phyloP scores from a whole-genome alignment of 495 filamentous ascomycete genomes.

The Mycothermus thermophilus region DNA sequence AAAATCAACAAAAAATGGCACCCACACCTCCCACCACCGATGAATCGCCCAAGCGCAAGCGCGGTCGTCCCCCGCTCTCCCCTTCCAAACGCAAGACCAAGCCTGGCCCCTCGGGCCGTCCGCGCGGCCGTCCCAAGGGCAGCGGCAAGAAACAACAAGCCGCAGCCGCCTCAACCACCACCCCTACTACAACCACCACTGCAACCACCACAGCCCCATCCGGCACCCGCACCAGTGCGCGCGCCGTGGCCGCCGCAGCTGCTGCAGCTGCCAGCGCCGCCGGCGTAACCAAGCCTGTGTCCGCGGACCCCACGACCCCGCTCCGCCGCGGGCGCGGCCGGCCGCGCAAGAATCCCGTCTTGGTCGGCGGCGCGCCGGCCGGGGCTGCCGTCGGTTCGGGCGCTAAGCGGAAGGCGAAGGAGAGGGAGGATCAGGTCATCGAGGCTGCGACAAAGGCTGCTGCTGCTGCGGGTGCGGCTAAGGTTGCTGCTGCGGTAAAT shows the following conservation, averaged over 20 bases:
- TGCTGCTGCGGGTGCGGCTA: constrained; percentile 1
- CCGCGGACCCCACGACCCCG: not conserved
- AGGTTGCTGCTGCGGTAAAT: constrained; percentile 1
- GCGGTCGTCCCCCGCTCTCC: constrained; percentile 25
- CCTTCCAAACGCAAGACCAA: constrained; percentile 18
- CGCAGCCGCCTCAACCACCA: not conserved
- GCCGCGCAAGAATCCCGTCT: constrained; percentile 3
- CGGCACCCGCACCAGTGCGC: too few relatives aligned
- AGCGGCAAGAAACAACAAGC: constrained; percentile 23
- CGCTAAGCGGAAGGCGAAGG: too few relatives aligned
- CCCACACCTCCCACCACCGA: not conserved
- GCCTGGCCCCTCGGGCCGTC: constrained; percentile 26
- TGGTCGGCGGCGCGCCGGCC: too few relatives aligned
- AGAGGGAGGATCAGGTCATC: not conserved
- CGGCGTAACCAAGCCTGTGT: constrained; percentile 1
- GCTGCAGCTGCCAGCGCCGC: constrained; percentile 4
- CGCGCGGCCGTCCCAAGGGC: constrained; percentile 33
- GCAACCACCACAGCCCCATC: too few relatives aligned
- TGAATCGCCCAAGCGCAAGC: constrained; percentile 27
- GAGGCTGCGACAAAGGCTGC: too few relatives aligned
- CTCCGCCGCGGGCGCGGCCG: constrained; percentile 2
- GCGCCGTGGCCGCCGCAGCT: too few relatives aligned
- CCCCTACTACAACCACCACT: constrained; percentile 4
- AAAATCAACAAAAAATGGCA: constrained; percentile 1
- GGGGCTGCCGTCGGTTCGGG: too few relatives aligned